Evolutionary conservation across 2,329 filamentous ascomycete species (phyloP).

Genomic region (Saccharata proteae): DNA sequence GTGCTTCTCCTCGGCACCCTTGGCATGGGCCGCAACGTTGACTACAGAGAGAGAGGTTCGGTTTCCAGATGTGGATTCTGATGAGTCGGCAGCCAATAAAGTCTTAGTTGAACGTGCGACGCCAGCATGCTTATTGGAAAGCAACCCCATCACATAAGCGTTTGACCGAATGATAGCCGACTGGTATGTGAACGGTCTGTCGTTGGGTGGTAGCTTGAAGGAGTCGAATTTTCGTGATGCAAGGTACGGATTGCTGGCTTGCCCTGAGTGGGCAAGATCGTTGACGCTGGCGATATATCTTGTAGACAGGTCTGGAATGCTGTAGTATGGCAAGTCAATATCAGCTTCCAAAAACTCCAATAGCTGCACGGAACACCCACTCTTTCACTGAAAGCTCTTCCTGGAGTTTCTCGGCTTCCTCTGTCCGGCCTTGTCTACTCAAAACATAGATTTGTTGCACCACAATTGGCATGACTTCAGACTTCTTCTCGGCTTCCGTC

Average conservation of each 20-base stretch:
- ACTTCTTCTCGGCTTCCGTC: conserved; percentile 59
- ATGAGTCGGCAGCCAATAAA: conserved; percentile 15
- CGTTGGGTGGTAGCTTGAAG: conserved; percentile 37
- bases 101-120: conserved; percentile 45
- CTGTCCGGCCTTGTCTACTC: conserved; percentile 50
- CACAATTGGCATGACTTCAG: conserved; percentile 62
- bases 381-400: conserved; percentile 48
- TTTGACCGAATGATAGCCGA: conserved; percentile 49
- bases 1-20: conserved; percentile 50
- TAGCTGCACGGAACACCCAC: conserved; percentile 32
- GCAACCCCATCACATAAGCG: conserved; percentile 50
- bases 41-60: conserved; percentile 48
- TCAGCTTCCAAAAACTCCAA: conserved; percentile 1
- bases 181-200: conserved; percentile 64
- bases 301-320: conserved; percentile 56
- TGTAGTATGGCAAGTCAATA: no score
- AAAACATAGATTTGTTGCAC: conserved; percentile 67
- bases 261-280: conserved; percentile 35
- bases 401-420: conserved; percentile 53
- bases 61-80: conserved; percentile 35
- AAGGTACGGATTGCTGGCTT: conserved; percentile 52
- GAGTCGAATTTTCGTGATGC: conserved; percentile 50
- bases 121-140: conserved; percentile 55
- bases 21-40: conserved; percentile 63
- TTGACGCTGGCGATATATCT: conserved; percentile 58